A percentile compares a stretch with the other conserved stretches of the same genome.
phyloP scores from a whole-genome alignment of 805 yeast genomes.

The Schizosaccharomyces pombe region DNA sequence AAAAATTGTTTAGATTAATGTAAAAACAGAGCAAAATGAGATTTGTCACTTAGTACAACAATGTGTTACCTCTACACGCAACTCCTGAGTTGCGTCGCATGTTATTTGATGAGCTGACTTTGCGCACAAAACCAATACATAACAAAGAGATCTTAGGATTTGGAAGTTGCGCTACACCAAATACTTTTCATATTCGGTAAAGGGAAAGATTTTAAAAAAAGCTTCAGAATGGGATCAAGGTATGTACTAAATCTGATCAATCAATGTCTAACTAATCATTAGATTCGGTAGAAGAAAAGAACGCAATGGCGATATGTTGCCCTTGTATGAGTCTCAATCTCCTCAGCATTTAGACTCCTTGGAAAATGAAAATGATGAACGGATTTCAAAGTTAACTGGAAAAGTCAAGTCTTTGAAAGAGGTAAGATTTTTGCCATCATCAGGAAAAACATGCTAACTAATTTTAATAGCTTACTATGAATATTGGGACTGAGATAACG shows the following conservation, averaged over 20 bases:
- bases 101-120: too few relatives aligned
- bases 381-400: constrained; percentile 1
- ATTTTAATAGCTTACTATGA: neutral
- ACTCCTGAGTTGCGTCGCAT: too few relatives aligned
- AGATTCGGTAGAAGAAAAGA: constrained; percentile 1
- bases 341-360: neutral
- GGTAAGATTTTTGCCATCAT: neutral
- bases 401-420: constrained; percentile 3
- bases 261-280: neutral
- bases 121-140: too few relatives aligned
- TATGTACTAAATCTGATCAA: neutral
- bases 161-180: too few relatives aligned
- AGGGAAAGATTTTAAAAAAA: neutral
- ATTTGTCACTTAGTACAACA: too few relatives aligned
- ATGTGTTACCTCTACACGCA: too few relatives aligned
- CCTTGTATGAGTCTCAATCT: neutral
- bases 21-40: too few relatives aligned
- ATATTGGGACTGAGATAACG: constrained; percentile 3
- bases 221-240: neutral
- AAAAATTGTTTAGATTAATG: too few relatives aligned
- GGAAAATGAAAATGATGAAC: neutral
- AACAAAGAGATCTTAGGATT: too few relatives aligned
- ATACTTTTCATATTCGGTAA: too few relatives aligned
- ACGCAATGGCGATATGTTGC: neutral
- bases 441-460: neutral